Base-by-base conservation (phyloP, 163 green algal genomes). In the Chlamydomonas reinhardtii region DNA sequence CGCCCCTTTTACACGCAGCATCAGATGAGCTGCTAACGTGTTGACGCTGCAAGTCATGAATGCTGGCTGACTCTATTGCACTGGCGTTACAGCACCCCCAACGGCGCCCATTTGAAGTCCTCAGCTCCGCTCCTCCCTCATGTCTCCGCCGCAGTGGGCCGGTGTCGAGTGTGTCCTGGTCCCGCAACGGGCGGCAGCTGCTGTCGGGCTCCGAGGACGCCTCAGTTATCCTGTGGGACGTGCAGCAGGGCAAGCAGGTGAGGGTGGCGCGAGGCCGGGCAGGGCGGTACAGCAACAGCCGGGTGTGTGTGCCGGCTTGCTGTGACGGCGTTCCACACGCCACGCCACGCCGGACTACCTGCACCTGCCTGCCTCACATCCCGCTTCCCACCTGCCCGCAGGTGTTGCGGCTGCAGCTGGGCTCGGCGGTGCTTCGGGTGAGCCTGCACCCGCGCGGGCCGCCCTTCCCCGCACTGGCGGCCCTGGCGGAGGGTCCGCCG, bases 131-230 rank as follows among this genome's bases (percentile, higher is more conserved):
- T 56, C 19, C 9, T 14, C 17, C 2, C 31, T 32, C 39, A 48
- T 48, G 5, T 5, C 39, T 2, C n/a, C 19, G 19, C 15, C 34
- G 74, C 87, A 91, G 87, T 19, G 64, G 64, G 20, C n/a, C 52
- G 5, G 91, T 98, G 9, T 94, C 89, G 0, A 87, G 82, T 25
- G 31, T 98, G 17, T 71, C 85, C 9, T 98, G 95, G 95, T 95
- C 93, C 0, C 86, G 87, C 9, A 89, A 91, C 80, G 96, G 96
- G 0, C 86, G 89, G 0, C 70, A 89, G n/a, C 71, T 98, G 20
- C 52, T 96, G 37, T 93, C 93, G 14, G 94, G 85, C 16, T 86
- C 76, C 0, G 39, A 82, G 20, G 92, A 97, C 90, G 86, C 91
- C 24, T 76, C 32, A 0, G 14, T 97, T 0, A 90, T 92, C 2